phyloP scores from a whole-genome alignment of 2,329 filamentous ascomycete species.

The Colletotrichum sp. region DNA sequence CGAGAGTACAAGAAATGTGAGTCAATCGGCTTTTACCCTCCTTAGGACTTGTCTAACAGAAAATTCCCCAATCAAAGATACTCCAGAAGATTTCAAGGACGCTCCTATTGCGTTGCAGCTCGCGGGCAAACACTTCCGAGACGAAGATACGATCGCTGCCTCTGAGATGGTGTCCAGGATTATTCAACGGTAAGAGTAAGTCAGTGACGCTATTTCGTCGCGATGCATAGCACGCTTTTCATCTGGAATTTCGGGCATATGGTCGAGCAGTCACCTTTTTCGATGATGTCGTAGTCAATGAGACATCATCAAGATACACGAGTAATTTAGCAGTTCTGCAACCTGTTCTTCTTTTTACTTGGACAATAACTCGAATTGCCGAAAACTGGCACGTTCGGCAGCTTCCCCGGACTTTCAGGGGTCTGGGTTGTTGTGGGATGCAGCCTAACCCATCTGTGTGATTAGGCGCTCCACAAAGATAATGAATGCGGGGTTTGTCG shows the following conservation, averaged over 20 bases:
- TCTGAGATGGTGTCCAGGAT: not conserved
- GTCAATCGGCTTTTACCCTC: not conserved
- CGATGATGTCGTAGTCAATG: not conserved
- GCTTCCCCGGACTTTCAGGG: not conserved
- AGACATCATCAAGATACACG: not conserved
- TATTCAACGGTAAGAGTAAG: not conserved
- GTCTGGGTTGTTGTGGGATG: not conserved
- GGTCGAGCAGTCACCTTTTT: not conserved
- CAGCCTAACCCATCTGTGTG: not conserved
- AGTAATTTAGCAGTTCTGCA: not conserved
- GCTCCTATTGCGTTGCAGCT: constrained; percentile 3
- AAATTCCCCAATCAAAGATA: not conserved
- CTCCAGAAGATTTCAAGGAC: not conserved
- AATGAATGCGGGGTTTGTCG: not conserved
- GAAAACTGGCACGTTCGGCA: not conserved
- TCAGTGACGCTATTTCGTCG: not conserved
- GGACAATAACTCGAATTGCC: not conserved
- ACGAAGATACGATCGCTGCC: constrained; percentile 10
- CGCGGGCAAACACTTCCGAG: constrained; percentile 1
- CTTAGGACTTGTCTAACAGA: not conserved
- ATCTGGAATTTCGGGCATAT: fast-evolving
- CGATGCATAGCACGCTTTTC: not conserved
- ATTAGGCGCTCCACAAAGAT: not conserved
- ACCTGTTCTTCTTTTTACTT: not conserved
- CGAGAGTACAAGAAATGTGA: constrained; percentile 12